Base-by-base conservation (phyloP, 306 rosid genomes). In the Geum urbanum region DNA sequence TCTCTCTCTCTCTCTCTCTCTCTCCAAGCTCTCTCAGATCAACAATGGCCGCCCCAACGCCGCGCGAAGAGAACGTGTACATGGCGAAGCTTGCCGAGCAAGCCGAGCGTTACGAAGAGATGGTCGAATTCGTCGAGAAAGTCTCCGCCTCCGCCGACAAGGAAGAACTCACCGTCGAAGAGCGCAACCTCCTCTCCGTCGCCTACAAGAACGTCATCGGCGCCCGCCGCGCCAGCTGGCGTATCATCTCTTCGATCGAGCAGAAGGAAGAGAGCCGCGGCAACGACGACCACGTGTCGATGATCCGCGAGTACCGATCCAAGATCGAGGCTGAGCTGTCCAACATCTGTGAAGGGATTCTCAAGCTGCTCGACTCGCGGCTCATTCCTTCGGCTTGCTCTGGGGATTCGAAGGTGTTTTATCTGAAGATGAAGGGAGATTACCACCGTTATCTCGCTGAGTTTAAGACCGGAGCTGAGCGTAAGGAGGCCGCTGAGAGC, bases 261-360 rank as follows among this genome's bases (percentile, higher is more conserved):
- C 99, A 95, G 87, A 95, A 91, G 86, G 99, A 95, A 80, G 99
- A 95, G 91, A 95, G 99, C 87, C 97, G 96, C 64, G 99, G 99
- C 51, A 91, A 95, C 85, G 97, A 95, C 78, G 97, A 95, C 69
- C 97, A 90, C 54, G 99, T 94, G 9, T 0, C 87, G 39, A 56
- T 86, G 75, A 94, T 94, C 91, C 91, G 96, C 14, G 95, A 89
- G 73, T 95, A 95, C 87, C 84, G 99, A 80, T 91, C 97, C 67
- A 95, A 95, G 92, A 95, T 95, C 84, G 99, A 95, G 86, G 11
- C 69, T 1, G 97, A 95, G 82, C 97, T 95, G 53, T 87, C 97
- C 51, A 76, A 78, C 80, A 95, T 95, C 87, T 95, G 99, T 69
- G 96, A 89, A 40, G 99, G 99, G 2, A 95, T 95, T 50, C 95